phyloP scores from a whole-genome alignment of 192 early-diverging fungal species.

The Umbelopsis sp. region DNA sequence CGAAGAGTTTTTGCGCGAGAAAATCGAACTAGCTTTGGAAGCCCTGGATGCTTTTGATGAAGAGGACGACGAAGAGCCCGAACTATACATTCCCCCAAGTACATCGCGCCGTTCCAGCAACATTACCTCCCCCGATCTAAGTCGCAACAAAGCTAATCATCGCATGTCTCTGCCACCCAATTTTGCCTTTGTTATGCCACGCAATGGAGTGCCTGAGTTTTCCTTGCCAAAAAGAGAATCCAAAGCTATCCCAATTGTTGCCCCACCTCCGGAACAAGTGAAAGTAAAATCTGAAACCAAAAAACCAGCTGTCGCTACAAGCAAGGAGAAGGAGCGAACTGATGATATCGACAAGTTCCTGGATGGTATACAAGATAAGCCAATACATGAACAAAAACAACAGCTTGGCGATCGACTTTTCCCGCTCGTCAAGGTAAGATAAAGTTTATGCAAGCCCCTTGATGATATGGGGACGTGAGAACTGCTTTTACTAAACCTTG shows the following conservation, averaged over 20 bases:
- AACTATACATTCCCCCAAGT: background rate
- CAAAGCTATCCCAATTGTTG: conserved; percentile 41
- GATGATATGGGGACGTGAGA: background rate
- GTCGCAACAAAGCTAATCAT: conserved; percentile 2
- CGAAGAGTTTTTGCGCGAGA: conserved; percentile 42
- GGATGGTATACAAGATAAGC: conserved; percentile 26
- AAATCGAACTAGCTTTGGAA: conserved; percentile 36
- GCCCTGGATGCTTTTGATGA: conserved; percentile 39
- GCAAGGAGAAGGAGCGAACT: conserved; percentile 1
- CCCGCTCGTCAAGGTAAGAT: conserved; percentile 45
- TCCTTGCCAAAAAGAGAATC: conserved; percentile 27
- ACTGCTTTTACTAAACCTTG: background rate
- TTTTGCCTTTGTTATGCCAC: conserved; percentile 4
- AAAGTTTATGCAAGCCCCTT: background rate
- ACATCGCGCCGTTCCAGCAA: background rate
- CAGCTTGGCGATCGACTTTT: conserved; percentile 44
- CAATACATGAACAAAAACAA: conserved; percentile 42
- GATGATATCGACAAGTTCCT: conserved; percentile 37
- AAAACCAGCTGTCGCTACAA: background rate
- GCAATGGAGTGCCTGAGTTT: background rate
- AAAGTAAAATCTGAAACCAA: conserved; percentile 1
- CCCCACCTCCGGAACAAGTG: conserved; percentile 21
- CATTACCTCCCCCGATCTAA: background rate
- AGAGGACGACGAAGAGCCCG: conserved; percentile 21
- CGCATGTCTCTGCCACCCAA: conserved; percentile 1